Percentiles rank a stretch among this genome's conserved stretches.
Conservation (phyloP, 257 asterid species). For the Linderniella brevidens region DNA sequence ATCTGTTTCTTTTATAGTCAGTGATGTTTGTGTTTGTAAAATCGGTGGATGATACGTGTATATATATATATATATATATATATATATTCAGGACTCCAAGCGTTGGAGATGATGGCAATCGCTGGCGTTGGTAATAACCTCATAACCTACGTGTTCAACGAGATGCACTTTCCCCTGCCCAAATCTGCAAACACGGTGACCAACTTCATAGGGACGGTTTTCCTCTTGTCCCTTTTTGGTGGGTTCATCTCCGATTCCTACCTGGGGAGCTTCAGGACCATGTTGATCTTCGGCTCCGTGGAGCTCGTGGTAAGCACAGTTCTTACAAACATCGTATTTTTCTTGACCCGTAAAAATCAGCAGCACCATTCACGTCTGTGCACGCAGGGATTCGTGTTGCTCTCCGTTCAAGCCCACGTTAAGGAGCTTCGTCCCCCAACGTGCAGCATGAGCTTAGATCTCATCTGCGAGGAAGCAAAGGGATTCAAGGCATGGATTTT, state of each 20-base stretch:
- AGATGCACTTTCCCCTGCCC: constrained; percentile 86
- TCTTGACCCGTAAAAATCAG: too few species aligned
- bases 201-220: constrained; percentile 77
- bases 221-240: constrained; percentile 64
- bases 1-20: too few species aligned
- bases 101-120: constrained; percentile 90
- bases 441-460: constrained; percentile 33
- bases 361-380: too few species aligned
- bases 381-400: constrained; percentile 61
- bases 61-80: too few species aligned
- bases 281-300: constrained; percentile 63
- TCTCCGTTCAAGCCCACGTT: constrained; percentile 84
- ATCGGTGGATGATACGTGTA: too few species aligned
- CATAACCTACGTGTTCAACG: constrained; percentile 72
- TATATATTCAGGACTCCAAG: constrained; percentile 55
- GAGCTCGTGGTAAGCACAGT: constrained; percentile 54
- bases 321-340: not conserved
- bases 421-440: constrained; percentile 73
- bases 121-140: constrained; percentile 95
- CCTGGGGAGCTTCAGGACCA: constrained; percentile 92
- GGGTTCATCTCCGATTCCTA: constrained; percentile 86
- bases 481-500: constrained; percentile 55
- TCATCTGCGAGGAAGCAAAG: constrained; percentile 42
- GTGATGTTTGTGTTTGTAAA: too few species aligned
- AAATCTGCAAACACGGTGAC: constrained; percentile 79